A percentile compares a stretch with the other conserved stretches of the same genome.
Evolutionary conservation across 495 filamentous ascomycete genomes (phyloP).

Genomic region (Tuber calosporum): DNA sequence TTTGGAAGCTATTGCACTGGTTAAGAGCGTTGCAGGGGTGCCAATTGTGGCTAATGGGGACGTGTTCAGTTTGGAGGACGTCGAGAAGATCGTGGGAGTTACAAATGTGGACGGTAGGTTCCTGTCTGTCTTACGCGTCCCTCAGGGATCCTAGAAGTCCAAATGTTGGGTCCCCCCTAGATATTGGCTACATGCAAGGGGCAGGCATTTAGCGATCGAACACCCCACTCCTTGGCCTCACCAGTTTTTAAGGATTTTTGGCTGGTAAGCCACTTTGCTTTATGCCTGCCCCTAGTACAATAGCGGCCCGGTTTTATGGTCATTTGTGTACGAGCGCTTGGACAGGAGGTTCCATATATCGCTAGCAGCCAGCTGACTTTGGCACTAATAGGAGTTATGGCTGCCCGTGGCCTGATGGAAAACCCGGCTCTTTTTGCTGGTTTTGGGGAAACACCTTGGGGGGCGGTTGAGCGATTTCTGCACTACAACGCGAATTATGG

Average conservation of each 20-base stretch:
- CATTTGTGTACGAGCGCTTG: neutral
- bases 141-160: neutral
- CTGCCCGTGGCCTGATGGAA: constrained; percentile 55
- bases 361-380: constrained; percentile 36
- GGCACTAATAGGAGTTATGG: constrained; percentile 53
- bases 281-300: too few species aligned
- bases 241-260: too few species aligned
- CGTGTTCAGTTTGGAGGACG: constrained; percentile 49
- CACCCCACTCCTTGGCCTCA: too few species aligned
- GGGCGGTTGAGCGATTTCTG: constrained; percentile 55
- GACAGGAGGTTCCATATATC: neutral
- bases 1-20: constrained; percentile 52
- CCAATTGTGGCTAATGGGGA: constrained; percentile 59
- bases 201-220: too few species aligned
- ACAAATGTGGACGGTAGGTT: constrained; percentile 42
- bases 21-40: constrained; percentile 47
- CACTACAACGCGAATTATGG: constrained; percentile 46
- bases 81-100: constrained; percentile 31
- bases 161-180: neutral
- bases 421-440: constrained; percentile 59
- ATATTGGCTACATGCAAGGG: neutral
- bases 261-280: too few species aligned
- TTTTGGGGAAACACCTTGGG: constrained; percentile 52
- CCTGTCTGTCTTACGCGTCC: neutral
- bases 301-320: neutral